Conservation (phyloP, 768 basidiomycete species). For the Tulasnella sp. region DNA sequence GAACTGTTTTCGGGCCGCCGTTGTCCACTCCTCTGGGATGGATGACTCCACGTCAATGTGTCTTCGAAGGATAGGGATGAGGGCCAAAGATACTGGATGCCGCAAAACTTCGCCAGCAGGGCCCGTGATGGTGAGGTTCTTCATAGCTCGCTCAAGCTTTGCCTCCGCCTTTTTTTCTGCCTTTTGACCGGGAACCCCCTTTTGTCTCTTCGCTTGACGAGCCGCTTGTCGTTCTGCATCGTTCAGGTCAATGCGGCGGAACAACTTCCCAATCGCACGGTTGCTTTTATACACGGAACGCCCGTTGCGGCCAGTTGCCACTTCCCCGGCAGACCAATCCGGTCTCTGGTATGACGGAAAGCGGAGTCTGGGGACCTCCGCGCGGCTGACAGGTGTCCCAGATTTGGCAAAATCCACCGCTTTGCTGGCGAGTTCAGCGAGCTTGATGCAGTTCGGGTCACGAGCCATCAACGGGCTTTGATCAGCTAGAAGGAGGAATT, state of each 20-base stretch:
- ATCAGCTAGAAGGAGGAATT: constrained; percentile 61
- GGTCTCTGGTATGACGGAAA: constrained; percentile 30
- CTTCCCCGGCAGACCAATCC: constrained; percentile 35
- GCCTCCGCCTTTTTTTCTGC: not conserved
- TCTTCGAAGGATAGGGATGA: not conserved
- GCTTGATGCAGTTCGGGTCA: constrained; percentile 54
- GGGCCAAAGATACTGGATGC: constrained; percentile 20
- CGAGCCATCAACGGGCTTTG: constrained; percentile 48
- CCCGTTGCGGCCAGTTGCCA: not conserved
- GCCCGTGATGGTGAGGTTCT: constrained; percentile 7
- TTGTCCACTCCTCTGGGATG: constrained; percentile 13
- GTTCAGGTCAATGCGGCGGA: constrained; percentile 62
- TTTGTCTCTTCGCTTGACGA: constrained; percentile 12
- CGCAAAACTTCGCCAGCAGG: not conserved
- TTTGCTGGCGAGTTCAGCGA: constrained; percentile 56
- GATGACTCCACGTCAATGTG: constrained; percentile 23
- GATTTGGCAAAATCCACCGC: constrained; percentile 39
- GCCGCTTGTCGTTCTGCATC: constrained; percentile 33
- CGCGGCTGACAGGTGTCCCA: constrained; percentile 35
- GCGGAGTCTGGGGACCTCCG: constrained; percentile 26
- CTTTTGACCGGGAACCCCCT: not conserved
- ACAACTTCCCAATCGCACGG: constrained; percentile 64
- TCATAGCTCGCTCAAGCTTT: constrained; percentile 8
- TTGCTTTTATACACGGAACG: constrained; percentile 52
- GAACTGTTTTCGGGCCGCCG: constrained; percentile 36